Evolutionary conservation across 2,329 filamentous ascomycete species (phyloP).

Genomic region (Pezicula radicicola): DNA sequence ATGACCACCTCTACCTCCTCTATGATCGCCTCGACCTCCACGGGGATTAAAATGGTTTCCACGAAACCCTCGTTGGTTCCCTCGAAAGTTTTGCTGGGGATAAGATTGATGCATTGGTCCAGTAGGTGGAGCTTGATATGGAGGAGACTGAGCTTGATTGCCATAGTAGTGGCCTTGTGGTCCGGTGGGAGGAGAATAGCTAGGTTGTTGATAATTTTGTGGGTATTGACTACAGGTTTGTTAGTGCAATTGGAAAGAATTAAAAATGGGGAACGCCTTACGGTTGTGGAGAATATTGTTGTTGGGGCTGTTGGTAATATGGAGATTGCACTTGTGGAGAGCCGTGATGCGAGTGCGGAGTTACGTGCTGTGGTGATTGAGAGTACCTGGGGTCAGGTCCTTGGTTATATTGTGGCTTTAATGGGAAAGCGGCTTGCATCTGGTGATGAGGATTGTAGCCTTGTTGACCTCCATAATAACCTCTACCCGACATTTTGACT

Average conservation of each 20-base stretch:
- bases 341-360: slow-evolving; percentile 51
- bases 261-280: slow-evolving; percentile 33
- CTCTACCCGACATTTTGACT: slow-evolving; percentile 32
- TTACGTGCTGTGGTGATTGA: slow-evolving; percentile 56
- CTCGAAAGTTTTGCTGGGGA: slow-evolving; percentile 32
- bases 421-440: slow-evolving; percentile 32
- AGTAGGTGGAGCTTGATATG: slow-evolving; percentile 51
- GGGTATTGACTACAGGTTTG: slow-evolving; percentile 55
- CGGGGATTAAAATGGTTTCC: slow-evolving; percentile 54
- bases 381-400: slow-evolving; percentile 39
- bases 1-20: slow-evolving; percentile 52
- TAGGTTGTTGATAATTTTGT: slow-evolving; percentile 55
- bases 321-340: slow-evolving; percentile 62
- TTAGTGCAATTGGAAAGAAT: slow-evolving; percentile 29
- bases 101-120: slow-evolving; percentile 55
- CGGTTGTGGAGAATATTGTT: slow-evolving; percentile 45
- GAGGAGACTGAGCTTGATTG: slow-evolving; percentile 38
- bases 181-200: slow-evolving; percentile 48
- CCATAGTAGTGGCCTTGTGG: slow-evolving; percentile 55
- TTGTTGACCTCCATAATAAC: slow-evolving; percentile 29
- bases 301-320: slow-evolving; percentile 42
- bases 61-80: slow-evolving; percentile 56
- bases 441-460: slow-evolving; percentile 32
- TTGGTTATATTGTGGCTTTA: slow-evolving; percentile 33
- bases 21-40: slow-evolving; percentile 34